These are phyloP conservation scores for Euphorbia peplus DNA, from an alignment of 345 rosid species.

Conservation along the genomic window DNA sequence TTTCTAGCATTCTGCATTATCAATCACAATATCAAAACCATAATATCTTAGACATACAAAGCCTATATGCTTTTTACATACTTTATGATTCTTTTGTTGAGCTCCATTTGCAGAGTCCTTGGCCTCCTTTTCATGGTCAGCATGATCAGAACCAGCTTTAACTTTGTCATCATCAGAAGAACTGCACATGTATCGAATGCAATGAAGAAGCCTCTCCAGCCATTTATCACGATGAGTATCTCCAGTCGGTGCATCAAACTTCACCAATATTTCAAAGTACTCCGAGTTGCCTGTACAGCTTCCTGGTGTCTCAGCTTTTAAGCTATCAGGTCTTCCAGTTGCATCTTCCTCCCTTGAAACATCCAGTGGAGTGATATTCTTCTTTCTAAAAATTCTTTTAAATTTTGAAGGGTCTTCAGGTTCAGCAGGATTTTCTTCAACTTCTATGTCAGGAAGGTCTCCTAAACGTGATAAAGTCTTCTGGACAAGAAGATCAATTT, in stretches of 20 bases:
- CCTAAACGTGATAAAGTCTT: constrained; percentile 60
- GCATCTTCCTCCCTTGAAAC: constrained; percentile 71
- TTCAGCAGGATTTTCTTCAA: constrained; percentile 41
- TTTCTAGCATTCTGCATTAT: background rate
- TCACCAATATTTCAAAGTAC: constrained; percentile 49
- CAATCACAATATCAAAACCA: constrained; percentile 10
- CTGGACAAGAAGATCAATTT: constrained; percentile 72
- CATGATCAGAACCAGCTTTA: constrained; percentile 41
- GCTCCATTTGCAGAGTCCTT: constrained; percentile 39
- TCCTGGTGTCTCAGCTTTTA: constrained; percentile 80
- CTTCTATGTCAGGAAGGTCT: constrained; percentile 63
- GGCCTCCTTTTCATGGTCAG: constrained; percentile 22
- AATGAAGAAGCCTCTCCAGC: constrained; percentile 83
- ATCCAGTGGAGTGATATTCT: constrained; percentile 63
- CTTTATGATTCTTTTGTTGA: constrained; percentile 49
- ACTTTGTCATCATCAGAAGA: constrained; percentile 40
- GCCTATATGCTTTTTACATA: constrained; percentile 8
- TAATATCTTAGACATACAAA: background rate
- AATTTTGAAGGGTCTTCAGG: constrained; percentile 46
- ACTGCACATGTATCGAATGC: constrained; percentile 59
- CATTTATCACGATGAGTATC: constrained; percentile 81
- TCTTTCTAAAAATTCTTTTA: constrained; percentile 48
- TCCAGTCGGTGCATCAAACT: constrained; percentile 64
- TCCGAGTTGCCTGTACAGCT: constrained; percentile 64
- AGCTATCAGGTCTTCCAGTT: constrained; percentile 37